These are phyloP conservation scores for Castanea crenata DNA, from an alignment of 306 rosid genomes.

Conservation along the genomic window DNA sequence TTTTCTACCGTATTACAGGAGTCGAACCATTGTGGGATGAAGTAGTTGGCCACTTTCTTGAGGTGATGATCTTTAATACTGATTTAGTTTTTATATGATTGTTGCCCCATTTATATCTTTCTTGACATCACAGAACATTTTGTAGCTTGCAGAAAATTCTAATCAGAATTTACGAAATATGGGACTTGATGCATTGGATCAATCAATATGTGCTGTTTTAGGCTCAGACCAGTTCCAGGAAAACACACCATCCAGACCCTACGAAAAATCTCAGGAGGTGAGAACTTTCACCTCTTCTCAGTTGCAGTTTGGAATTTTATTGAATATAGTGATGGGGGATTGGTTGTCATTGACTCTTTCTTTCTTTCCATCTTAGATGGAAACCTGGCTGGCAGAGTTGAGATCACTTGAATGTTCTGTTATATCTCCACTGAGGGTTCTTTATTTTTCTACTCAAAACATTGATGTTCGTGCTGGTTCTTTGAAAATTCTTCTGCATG, in stretches of 20 bases:
- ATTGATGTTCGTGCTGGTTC: conserved; percentile 80
- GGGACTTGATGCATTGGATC: conserved; percentile 93
- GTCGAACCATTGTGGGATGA: conserved; percentile 95
- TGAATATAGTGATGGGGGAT: conserved; percentile 22
- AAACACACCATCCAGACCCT: conserved; percentile 39
- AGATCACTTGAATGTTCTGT: conserved; percentile 82
- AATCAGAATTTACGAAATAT: conserved; percentile 77
- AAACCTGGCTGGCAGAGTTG: conserved; percentile 41
- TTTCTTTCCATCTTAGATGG: conserved; percentile 44
- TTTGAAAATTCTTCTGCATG: conserved; percentile 93
- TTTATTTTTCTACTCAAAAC: conserved; percentile 74
- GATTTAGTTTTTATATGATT: conserved; percentile 10
- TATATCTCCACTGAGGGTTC: conserved; percentile 80
- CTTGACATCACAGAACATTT: conserved; percentile 27
- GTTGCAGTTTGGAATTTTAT: conserved; percentile 20
- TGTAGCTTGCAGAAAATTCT: conserved; percentile 88
- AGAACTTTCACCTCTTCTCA: conserved; percentile 38
- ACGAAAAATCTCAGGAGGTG: conserved; percentile 51
- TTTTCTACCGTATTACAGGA: conserved; percentile 47
- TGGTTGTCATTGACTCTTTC: conserved; percentile 12
- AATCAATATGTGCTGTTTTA: conserved; percentile 89
- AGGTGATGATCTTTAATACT: conserved; percentile 49
- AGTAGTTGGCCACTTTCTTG: conserved; percentile 84
- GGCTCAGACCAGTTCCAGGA: conserved; percentile 74
- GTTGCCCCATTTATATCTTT: conserved; percentile 23